Base-by-base conservation (phyloP, 2,329 filamentous ascomycete species). In the Hypoxylon sp. region DNA sequence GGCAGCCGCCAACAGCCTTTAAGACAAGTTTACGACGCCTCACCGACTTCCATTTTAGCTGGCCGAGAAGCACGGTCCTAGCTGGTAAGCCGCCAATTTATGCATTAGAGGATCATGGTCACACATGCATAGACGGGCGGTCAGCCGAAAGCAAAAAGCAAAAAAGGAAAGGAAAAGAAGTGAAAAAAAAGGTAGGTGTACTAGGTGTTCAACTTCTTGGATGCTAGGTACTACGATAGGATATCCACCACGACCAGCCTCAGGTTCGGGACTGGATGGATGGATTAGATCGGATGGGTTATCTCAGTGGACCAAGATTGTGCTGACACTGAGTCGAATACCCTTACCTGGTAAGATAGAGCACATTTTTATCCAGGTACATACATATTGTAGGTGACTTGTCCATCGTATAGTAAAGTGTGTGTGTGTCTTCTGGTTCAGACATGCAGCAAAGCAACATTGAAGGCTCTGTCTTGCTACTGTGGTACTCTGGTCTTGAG, bases 41-140 rank as follows among this genome's bases (percentile, higher is more conserved):
- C 68, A 72, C 69, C 69, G 67, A 70, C 48, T 57, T 58, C 67
- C 41, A 34, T 68, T 72, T 66, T 58, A 17, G 67, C 56, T 61
- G 65, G 55, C 62, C 69, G 65, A 63, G 45, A 41, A 52, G 41
- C 36, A 34, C 30, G 34, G 14, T 46, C 43, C 57, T 52, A 57
- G 62, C 23, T 51, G 51, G 45, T 50, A 60, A 60, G 41, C 62
- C 41, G 61, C 51, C 32, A 36, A 55, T 41, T 38, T 53, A 65
- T 67, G 61, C 64, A 65, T 62, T 48, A 41, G 38, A 41, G 38
- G 43, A 48, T 36, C 51, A 51, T 56, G 60, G 41, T 28, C 55
- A 50, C 46, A 55, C 57, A 69, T 64, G 68, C 69, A 71, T 71
- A 62, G 52, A 65, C 38, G 59, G 61, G 67, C 69, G 64, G 69